Evolutionary conservation across 2,329 filamentous ascomycete genomes (phyloP), one percentile per base, ranked within the genome.

Genomic region (Beauveria medogensis): DNA sequence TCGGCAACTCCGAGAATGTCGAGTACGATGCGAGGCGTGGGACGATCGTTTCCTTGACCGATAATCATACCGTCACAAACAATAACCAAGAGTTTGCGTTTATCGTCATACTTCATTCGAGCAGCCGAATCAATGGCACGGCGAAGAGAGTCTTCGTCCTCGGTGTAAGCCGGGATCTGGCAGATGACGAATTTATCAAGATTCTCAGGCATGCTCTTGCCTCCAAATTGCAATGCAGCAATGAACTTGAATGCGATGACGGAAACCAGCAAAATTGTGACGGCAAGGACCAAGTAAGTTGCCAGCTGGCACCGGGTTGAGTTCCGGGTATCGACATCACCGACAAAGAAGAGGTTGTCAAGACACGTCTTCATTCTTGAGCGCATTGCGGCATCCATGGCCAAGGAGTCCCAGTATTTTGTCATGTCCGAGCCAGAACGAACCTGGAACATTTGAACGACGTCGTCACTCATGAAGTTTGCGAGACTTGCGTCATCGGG

Each of bases 1-100:
- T 97, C 92, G 2, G 92, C 89, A 34, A 99, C 94, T 65, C 94
- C 94, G 6, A 99, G 82, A 79, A 99, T 99, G 69, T 99, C 94
- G 59, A 99, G 82, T 26, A 99, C 92, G 66, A 99, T 99, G 64
- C 92, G 87, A 48, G 94, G 94, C 0, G 94, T 99, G 7, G 94
- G 91, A 64, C 92, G 85, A 73, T 99, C 94, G 75, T 99, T 99
- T 70, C 94, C 94, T 77, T 97, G 92, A 69, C 94, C 94, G 66
- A 99, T 95, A 79, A 99, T 99, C 93, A 99, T 97, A 76, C 94
- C 94, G 70, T 99, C 94, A 70, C 94, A 99, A 65, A 99, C 81
- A 64, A 99, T 82, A 66, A 96, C 86, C 28, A 99, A 80, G 14
- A 99, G 82, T 79, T 99, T 99, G 70, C 94, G 91, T 79, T 99